phyloP scores from a whole-genome alignment of 2,329 filamentous ascomycete species.

The Colletotrichum sp. region DNA sequence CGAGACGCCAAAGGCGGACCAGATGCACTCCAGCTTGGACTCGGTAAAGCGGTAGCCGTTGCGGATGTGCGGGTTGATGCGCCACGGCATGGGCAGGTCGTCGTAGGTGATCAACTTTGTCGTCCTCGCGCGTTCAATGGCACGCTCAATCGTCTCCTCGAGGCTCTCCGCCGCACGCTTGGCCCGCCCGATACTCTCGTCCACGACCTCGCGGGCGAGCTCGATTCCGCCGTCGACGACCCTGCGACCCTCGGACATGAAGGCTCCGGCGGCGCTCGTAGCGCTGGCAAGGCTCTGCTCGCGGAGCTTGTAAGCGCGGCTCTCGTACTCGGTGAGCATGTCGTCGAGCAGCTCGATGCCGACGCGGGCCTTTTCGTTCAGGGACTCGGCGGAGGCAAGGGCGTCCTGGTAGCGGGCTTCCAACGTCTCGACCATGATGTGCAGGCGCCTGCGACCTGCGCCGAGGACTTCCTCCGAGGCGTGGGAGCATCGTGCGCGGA shows the following conservation, averaged over 20 bases:
- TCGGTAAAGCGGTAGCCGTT: conserved; percentile 93
- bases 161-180: conserved; percentile 80
- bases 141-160: conserved; percentile 83
- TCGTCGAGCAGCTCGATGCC: conserved; percentile 86
- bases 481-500: conserved; percentile 86
- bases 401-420: conserved; percentile 89
- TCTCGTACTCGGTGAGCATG: conserved; percentile 86
- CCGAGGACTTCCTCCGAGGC: conserved; percentile 91
- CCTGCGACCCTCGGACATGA: conserved; percentile 80
- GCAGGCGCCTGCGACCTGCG: conserved; percentile 81
- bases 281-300: conserved; percentile 74
- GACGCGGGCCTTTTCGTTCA: conserved; percentile 90
- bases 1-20: conserved; percentile 81
- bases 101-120: conserved; percentile 87
- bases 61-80: conserved; percentile 91
- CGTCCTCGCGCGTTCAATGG: conserved; percentile 76
- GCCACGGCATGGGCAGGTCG: conserved; percentile 90
- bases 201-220: conserved; percentile 76
- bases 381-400: conserved; percentile 79
- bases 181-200: conserved; percentile 84
- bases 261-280: conserved; percentile 69
- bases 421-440: conserved; percentile 90
- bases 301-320: conserved; percentile 78
- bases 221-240: conserved; percentile 82
- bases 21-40: conserved; percentile 86